Conservation (phyloP, 1,284 basidiomycete species). For the Austroboletus rostrupii region DNA sequence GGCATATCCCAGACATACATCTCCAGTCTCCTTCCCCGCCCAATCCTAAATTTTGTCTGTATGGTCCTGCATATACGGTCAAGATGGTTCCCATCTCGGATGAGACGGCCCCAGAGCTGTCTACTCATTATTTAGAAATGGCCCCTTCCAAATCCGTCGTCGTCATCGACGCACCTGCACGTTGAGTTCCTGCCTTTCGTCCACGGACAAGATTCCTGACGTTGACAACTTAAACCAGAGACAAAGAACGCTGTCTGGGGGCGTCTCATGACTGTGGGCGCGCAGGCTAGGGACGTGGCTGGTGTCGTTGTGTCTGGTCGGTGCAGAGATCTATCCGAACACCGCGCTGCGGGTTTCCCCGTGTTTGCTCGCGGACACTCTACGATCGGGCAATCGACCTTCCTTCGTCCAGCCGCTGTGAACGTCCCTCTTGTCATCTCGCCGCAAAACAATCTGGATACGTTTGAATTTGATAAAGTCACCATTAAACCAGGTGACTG, state of each 20-base stretch:
- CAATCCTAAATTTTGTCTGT: constrained; percentile 34
- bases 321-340: constrained; percentile 80
- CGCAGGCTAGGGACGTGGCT: constrained; percentile 59
- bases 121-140: constrained; percentile 83
- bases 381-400: constrained; percentile 84
- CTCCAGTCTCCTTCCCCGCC: constrained; percentile 45
- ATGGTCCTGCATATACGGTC: constrained; percentile 88
- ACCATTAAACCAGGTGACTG: constrained; percentile 76
- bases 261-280: constrained; percentile 87
- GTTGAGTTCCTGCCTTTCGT: constrained; percentile 40
- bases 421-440: constrained; percentile 72
- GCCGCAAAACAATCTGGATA: constrained; percentile 29
- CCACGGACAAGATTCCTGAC: constrained; percentile 4
- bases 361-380: constrained; percentile 81
- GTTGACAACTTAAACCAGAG: constrained; percentile 39
- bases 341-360: constrained; percentile 63
- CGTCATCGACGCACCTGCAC: constrained; percentile 73
- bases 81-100: constrained; percentile 74
- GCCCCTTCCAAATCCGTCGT: constrained; percentile 67
- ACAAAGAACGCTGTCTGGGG: constrained; percentile 87
- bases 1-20: constrained; percentile 69
- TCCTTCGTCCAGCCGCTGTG: constrained; percentile 78
- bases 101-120: constrained; percentile 59
- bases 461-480: constrained; percentile 47
- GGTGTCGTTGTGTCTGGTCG: constrained; percentile 84